Evolutionary conservation across 2,329 filamentous ascomycete genomes (phyloP).

Genomic region (Metarhizium robertsii): DNA sequence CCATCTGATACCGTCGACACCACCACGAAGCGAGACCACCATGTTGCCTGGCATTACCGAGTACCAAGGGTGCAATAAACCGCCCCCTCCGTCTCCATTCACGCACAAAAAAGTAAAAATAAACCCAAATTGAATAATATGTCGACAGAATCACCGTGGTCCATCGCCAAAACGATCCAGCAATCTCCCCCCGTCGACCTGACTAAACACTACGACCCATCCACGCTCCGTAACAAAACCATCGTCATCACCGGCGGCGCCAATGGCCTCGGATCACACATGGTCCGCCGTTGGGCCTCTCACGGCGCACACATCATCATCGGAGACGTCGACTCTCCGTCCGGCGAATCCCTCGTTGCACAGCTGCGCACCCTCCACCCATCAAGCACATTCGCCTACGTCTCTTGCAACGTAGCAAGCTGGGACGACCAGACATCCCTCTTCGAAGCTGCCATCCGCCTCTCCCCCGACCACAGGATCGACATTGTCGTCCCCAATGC

Average conservation of each 20-base stretch:
- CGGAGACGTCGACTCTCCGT: constrained; percentile 49
- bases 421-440: constrained; percentile 56
- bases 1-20: too few relatives aligned
- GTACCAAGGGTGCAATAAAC: too few relatives aligned
- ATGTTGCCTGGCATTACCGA: too few relatives aligned
- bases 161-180: constrained; percentile 15
- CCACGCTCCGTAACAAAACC: constrained; percentile 41
- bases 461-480: constrained; percentile 45
- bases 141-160: constrained; percentile 1
- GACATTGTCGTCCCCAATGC: constrained; percentile 60
- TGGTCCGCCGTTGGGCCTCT: constrained; percentile 43
- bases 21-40: too few relatives aligned
- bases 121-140: not conserved
- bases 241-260: constrained; percentile 57
- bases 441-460: constrained; percentile 47
- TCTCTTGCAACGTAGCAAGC: constrained; percentile 54
- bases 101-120: too few relatives aligned
- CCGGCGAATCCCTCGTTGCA: constrained; percentile 45
- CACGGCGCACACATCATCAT: constrained; percentile 52
- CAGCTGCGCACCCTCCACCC: constrained; percentile 32
- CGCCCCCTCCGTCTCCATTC: too few relatives aligned
- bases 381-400: constrained; percentile 40
- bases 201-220: constrained; percentile 31
- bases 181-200: constrained; percentile 37
- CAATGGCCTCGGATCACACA: constrained; percentile 48